These are phyloP conservation scores for Trichoderma polysporum DNA, from an alignment of 2,329 filamentous ascomycete species.

Conservation along the genomic window DNA sequence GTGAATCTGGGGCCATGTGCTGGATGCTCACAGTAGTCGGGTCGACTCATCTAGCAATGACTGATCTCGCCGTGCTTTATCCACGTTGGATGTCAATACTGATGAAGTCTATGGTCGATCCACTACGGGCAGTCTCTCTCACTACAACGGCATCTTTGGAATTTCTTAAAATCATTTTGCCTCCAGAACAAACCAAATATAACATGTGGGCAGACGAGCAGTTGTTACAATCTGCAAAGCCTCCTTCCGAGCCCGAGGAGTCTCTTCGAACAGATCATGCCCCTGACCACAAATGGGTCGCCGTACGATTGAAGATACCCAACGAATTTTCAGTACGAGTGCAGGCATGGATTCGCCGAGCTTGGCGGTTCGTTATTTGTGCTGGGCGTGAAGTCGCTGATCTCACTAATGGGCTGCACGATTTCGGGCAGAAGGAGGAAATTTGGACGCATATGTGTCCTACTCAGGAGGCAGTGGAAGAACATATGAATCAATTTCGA, in stretches of 20 bases:
- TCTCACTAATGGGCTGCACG: slow-evolving; percentile 23
- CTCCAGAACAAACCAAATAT: slow-evolving; percentile 46
- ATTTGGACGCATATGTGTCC: slow-evolving; percentile 29
- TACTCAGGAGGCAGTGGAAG: slow-evolving; percentile 11
- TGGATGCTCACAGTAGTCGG: slow-evolving; percentile 57
- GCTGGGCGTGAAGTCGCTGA: slow-evolving; percentile 21
- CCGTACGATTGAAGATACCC: slow-evolving; percentile 55
- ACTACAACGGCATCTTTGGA: slow-evolving; percentile 63
- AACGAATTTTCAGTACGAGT: slow-evolving; percentile 56
- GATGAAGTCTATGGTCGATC: slow-evolving; percentile 64
- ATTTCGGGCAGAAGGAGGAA: slow-evolving; percentile 26
- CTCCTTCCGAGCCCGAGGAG: slow-evolving; percentile 39
- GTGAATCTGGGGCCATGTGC: slow-evolving; percentile 43
- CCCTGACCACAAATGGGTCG: slow-evolving; percentile 59
- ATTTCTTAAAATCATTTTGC: slow-evolving; percentile 57
- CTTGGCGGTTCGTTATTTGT: slow-evolving; percentile 25
- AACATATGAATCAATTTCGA: slow-evolving; percentile 9
- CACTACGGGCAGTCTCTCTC: slow-evolving; percentile 60
- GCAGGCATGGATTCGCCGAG: slow-evolving; percentile 43
- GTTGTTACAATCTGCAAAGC: slow-evolving; percentile 45
- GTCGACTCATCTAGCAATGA: slow-evolving; percentile 65
- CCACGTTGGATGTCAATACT: slow-evolving; percentile 56
- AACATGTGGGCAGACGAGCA: slow-evolving; percentile 55
- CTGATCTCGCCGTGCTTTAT: slow-evolving; percentile 66
- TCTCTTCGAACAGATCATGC: slow-evolving; percentile 52